Base-by-base conservation (phyloP, 106 monocot genomes). In the Allium sativum region DNA sequence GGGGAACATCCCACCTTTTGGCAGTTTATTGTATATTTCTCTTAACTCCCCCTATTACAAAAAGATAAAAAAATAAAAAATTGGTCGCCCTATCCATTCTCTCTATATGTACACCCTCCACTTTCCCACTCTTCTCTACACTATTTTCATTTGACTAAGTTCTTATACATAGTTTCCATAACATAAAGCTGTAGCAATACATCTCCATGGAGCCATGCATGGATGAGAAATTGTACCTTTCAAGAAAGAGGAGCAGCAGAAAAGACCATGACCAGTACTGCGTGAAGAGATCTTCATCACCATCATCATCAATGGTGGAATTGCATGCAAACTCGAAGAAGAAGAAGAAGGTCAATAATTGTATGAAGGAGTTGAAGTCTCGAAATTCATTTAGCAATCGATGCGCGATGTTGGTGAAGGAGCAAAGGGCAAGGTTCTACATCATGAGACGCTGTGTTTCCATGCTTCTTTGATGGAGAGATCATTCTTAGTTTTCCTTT, bases 381-480 rank as follows among this genome's bases (percentile, higher is more conserved):
- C 51, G 16, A 12, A 52, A 16, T 16, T 52, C 51, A 52, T 52
- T 52, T 8, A 52, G 51, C 16, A 52, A 16, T 52, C 12, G 51
- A 52, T 52, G 51, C 16, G 12, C 51, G 7, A 67, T 50, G 56
- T 72, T 77, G 14, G 72, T 77, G 10, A 77, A 77, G 61, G 72
- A 77, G 61, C 77, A 77, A 42, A 61, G 77, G 48, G 77, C 72
- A 12, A 65, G 66, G 43, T 82, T 82, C 76, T 82, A 82, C 73
- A 82, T 82, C 64, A 70, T 82, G 77, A 76, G 81, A 22, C 73
- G 81, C 42, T 82, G 81, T 21, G 77, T 82, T 61, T 70, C 62
- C 70, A 82, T 82, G 81, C 77, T 82, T 61, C 58, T 82, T 11
- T 82, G 81, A 55, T 82, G 81, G 81, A 55, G 68, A 45, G 81